Base-by-base conservation (phyloP, 305 asterid species). In the Fraxinus velutina region DNA sequence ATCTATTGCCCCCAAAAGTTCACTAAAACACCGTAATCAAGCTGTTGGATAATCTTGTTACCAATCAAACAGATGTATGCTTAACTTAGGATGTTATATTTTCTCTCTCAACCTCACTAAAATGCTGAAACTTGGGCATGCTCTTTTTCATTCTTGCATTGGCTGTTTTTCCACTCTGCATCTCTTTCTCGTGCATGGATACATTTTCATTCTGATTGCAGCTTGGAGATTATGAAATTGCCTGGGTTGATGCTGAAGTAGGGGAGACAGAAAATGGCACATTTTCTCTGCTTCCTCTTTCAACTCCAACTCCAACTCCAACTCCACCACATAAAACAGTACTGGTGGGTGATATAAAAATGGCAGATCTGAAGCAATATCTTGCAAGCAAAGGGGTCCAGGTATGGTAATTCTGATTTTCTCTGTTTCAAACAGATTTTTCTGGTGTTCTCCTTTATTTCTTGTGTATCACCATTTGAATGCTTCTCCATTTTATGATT, bases 161-260 rank as follows among this genome's bases (percentile, higher is more conserved):
- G 30, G 70, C 29, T 57, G 10, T 57, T 57, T 17, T 17, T 2
- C 29, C 71, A 0, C 15, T 60, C 71, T 60, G 19, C 22, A 60
- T 7, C 57, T 78, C 79, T 68, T 21, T 66, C 78, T 60, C 64
- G 64, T 62, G 3, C 81, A 8, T 70, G 44, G 52, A 19, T 75
- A 55, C 32, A 44, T 78, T 81, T 66, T 24, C 17, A 3, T 71
- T 84, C 80, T 82, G 76, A 81, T 85, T 85, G 80, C 87, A 93
- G 98, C 92, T 95, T 83, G 99, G 98, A 81, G 99, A 95, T 78
- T 91, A 93, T 81, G 98, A 95, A 90, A 85, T 95, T 83, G 97
- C 99, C 44, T 95, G 99, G 99, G 79, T 93, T 85, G 97, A 95
- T 88, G 97, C 97, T 84, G 93, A 92, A 90, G 98, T 92, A 75